phyloP scores from a whole-genome alignment of 352 stramenopile genomes.

The Phytopythium delawarense region DNA sequence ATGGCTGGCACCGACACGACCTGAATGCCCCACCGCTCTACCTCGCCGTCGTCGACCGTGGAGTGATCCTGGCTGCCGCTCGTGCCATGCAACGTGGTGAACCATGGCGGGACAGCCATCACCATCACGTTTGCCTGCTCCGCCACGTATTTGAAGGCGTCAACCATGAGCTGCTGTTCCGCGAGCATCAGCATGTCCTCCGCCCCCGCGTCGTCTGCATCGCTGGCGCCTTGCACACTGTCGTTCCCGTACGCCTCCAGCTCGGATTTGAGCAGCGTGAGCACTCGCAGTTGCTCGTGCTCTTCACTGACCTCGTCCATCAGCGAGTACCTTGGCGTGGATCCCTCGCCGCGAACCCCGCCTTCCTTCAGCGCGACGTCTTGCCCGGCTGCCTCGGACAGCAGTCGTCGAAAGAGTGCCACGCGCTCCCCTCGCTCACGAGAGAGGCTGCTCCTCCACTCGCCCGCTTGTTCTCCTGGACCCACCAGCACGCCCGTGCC shows the following conservation, averaged over 20 bases:
- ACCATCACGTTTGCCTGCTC: neutral
- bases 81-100: neutral
- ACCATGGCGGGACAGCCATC: neutral
- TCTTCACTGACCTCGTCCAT: neutral
- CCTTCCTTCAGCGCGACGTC: neutral
- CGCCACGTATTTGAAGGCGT: neutral
- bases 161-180: neutral
- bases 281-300: neutral
- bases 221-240: too few relatives aligned
- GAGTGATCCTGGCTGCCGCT: neutral
- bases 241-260: neutral
- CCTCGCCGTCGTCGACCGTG: neutral
- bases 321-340: neutral
- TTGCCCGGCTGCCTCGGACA: neutral
- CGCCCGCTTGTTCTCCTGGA: neutral
- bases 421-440: neutral
- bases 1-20: neutral
- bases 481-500: neutral
- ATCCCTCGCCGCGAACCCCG: neutral
- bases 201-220: neutral
- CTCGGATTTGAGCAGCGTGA: neutral
- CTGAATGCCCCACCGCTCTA: neutral
- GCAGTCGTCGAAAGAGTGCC: neutral
- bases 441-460: neutral
- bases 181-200: neutral